phyloP scores from a whole-genome alignment of 495 filamentous ascomycete genomes.

The Aspergillus indologenus region DNA sequence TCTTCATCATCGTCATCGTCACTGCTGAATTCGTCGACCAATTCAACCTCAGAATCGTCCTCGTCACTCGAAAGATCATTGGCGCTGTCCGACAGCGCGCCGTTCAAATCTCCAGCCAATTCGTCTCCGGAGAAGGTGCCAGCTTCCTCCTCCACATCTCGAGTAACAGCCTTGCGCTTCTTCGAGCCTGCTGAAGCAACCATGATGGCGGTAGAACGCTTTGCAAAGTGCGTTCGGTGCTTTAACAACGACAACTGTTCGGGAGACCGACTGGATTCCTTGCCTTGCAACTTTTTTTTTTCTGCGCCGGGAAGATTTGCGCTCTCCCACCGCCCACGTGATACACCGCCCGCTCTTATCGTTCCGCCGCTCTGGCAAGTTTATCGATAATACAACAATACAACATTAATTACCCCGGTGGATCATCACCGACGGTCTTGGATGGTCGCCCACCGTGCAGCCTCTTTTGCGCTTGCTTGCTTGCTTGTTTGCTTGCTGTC shows the following conservation, averaged over 20 bases:
- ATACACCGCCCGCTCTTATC: constrained; percentile 34
- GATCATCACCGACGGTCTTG: not conserved
- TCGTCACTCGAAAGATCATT: constrained; percentile 46
- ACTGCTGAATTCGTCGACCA: constrained; percentile 45
- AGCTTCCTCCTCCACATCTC: constrained; percentile 50
- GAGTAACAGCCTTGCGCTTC: constrained; percentile 59
- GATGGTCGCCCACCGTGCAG: not conserved
- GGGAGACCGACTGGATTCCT: not conserved
- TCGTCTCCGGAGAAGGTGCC: constrained; percentile 62
- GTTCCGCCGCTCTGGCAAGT: not conserved
- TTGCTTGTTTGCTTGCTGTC: too few species aligned
- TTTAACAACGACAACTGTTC: constrained; percentile 13
- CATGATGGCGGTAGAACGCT: constrained; percentile 28
- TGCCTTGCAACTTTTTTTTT: constrained; percentile 37
- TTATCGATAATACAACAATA: constrained; percentile 4
- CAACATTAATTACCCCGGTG: not conserved
- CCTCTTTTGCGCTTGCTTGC: not conserved
- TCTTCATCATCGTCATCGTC: constrained; percentile 41
- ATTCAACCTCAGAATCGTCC: constrained; percentile 45
- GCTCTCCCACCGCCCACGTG: constrained; percentile 44
- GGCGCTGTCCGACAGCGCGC: constrained; percentile 60
- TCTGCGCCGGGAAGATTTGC: constrained; percentile 10
- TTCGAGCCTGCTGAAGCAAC: constrained; percentile 40
- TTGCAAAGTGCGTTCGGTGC: not conserved
- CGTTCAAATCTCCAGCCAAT: constrained; percentile 62